These are phyloP conservation scores for Trametes villosa DNA, from an alignment of 768 basidiomycete species.

Conservation along the genomic window DNA sequence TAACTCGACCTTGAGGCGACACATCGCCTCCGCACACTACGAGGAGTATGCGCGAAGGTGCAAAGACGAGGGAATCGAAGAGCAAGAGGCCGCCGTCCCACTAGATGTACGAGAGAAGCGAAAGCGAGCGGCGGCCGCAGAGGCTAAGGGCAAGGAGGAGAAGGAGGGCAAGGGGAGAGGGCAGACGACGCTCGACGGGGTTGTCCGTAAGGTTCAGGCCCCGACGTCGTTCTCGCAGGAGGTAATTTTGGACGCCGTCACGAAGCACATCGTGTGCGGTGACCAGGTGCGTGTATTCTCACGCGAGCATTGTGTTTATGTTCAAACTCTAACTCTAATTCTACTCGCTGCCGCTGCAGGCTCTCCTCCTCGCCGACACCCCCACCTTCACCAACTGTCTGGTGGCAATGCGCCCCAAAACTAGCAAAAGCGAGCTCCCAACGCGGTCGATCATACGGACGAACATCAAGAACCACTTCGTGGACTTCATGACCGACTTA, in stretches of 20 bases:
- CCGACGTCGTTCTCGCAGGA: slow-evolving; percentile 4
- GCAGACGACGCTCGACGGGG: slow-evolving; percentile 4
- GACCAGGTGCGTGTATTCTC: background rate
- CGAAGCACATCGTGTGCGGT: background rate
- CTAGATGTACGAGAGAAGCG: background rate
- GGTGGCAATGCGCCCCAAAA: slow-evolving; percentile 1
- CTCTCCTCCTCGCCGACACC: background rate
- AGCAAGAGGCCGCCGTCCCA: background rate
- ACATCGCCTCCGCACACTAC: slow-evolving; percentile 1
- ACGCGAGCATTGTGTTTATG: no score
- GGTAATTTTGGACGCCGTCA: background rate
- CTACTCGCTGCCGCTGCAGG: background rate
- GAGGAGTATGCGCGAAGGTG: background rate
- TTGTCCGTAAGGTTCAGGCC: background rate
- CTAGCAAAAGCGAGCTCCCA: background rate
- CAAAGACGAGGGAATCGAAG: background rate
- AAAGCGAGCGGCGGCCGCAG: background rate
- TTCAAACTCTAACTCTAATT: no score
- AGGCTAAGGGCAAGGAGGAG: background rate
- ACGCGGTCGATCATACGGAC: background rate
- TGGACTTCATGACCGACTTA: background rate
- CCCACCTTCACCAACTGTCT: background rate
- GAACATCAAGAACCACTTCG: background rate
- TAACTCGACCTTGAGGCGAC: background rate
- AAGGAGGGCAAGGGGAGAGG: background rate